Evolutionary conservation across 345 rosid genomes (phyloP).

Genomic region (Citrus hindsii): DNA sequence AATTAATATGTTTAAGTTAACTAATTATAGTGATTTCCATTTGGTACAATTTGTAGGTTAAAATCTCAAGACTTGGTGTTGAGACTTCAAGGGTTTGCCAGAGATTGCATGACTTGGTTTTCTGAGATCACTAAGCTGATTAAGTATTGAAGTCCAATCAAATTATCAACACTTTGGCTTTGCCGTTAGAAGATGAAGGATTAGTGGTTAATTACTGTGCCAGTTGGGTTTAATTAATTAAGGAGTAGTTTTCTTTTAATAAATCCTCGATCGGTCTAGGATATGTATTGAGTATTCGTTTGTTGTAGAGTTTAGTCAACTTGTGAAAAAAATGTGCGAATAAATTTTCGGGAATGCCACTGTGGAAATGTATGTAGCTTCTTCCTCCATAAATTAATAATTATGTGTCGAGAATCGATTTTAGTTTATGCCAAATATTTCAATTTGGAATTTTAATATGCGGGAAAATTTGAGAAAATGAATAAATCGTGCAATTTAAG

Average conservation of each 20-base stretch:
- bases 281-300: no score
- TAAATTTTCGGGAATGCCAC: no score
- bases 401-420: no score
- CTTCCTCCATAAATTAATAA: background rate
- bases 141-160: background rate
- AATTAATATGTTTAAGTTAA: background rate
- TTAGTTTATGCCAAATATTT: no score
- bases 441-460: no score
- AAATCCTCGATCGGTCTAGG: no score
- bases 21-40: background rate
- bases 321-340: no score
- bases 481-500: no score
- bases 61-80: constrained; percentile 42
- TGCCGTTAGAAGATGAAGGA: background rate
- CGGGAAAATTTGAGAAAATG: fast-evolving
- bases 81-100: constrained; percentile 39
- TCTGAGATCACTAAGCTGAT: background rate
- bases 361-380: background rate
- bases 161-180: no score
- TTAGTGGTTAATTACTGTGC: no score
- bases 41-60: constrained; percentile 29
- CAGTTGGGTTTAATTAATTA: no score
- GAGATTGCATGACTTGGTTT: constrained; percentile 36
- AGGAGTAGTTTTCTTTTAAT: no score
- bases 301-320: background rate